phyloP scores from a whole-genome alignment of 257 asterid species.

The Nicotiana knightiana region DNA sequence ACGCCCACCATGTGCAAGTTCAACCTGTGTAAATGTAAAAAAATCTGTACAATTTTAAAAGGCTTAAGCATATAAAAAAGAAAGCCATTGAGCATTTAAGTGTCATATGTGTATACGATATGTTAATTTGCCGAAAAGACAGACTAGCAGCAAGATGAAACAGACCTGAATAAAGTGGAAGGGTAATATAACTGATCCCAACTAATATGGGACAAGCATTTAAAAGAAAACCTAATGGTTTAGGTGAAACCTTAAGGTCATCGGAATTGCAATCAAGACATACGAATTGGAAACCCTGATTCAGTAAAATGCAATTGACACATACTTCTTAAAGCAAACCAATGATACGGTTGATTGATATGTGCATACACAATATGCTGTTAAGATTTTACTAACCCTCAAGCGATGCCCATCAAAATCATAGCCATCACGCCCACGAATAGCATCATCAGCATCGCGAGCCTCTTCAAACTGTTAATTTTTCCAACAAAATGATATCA shows the following conservation, averaged over 20 bases:
- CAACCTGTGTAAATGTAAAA: slow-evolving; percentile 45
- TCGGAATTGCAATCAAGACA: not conserved
- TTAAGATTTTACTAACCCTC: slow-evolving; percentile 52
- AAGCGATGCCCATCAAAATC: slow-evolving; percentile 93
- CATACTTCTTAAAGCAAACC: not conserved
- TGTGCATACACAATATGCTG: not conserved
- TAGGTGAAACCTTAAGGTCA: not conserved
- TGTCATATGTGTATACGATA: not conserved
- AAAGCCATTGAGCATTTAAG: not conserved
- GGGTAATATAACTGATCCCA: not conserved
- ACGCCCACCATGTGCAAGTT: slow-evolving; percentile 99
- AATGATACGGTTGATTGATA: not conserved
- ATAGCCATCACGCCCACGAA: slow-evolving; percentile 99
- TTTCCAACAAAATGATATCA: not conserved
- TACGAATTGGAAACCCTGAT: not conserved
- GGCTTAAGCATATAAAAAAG: not conserved
- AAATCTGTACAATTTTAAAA: not conserved
- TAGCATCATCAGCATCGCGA: slow-evolving; percentile 99
- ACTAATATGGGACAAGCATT: slow-evolving; percentile 1
- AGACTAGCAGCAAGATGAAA: not conserved
- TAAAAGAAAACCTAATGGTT: not conserved
- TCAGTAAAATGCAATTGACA: not conserved
- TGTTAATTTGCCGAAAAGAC: not conserved
- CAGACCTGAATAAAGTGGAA: not conserved
- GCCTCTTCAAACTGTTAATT: slow-evolving; percentile 80